Evolutionary conservation across 306 rosid species (phyloP).

Genomic region (Urtica urens): DNA sequence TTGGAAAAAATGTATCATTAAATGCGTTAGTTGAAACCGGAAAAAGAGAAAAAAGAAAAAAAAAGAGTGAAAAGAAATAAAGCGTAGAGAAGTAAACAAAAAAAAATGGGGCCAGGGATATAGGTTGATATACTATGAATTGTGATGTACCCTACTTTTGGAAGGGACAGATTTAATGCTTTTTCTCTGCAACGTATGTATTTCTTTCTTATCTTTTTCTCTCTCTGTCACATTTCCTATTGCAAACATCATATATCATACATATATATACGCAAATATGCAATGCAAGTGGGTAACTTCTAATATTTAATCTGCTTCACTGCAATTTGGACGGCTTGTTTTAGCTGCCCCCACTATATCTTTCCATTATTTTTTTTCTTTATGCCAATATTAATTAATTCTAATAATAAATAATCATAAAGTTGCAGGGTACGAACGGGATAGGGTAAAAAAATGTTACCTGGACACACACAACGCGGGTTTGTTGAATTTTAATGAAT

Average conservation of each 20-base stretch:
- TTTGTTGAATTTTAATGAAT: too few species aligned
- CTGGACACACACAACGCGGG: too few species aligned
- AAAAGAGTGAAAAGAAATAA: not conserved
- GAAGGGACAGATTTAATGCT: constrained; percentile 53
- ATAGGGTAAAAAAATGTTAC: too few species aligned
- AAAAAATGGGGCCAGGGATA: not conserved
- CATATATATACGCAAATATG: not conserved
- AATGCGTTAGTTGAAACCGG: not conserved
- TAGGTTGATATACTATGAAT: not conserved
- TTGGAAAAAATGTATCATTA: not conserved
- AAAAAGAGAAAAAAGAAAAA: not conserved
- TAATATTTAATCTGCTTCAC: not conserved
- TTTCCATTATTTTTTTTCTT: too few species aligned
- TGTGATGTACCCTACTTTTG: constrained; percentile 16
- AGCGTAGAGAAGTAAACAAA: not conserved
- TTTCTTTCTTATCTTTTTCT: not conserved
- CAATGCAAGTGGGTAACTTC: not conserved
- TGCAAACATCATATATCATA: not conserved
- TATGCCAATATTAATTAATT: too few species aligned
- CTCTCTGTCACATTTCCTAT: not conserved
- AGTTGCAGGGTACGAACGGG: too few species aligned
- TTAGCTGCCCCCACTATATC: too few species aligned
- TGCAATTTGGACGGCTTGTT: too few species aligned
- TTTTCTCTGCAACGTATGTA: constrained; percentile 5
- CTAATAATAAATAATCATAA: too few species aligned